phyloP scores from a whole-genome alignment of 2,329 filamentous ascomycete species.

The Verticillium klebahnii region DNA sequence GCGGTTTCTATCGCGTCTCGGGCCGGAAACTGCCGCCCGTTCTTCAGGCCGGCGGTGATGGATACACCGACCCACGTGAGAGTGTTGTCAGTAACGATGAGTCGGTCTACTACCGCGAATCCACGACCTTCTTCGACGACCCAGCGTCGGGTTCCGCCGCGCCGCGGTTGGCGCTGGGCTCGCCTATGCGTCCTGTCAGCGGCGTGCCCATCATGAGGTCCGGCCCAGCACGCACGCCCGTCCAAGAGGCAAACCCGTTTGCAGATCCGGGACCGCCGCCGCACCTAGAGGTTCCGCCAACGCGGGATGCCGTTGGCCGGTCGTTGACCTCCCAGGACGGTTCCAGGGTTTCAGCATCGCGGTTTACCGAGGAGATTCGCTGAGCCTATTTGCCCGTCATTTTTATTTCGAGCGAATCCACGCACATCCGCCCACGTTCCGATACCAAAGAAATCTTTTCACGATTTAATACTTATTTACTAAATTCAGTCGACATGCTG shows the following conservation, averaged over 20 bases:
- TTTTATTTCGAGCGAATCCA: neutral
- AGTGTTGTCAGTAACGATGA: conserved; percentile 38
- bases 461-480: conserved; percentile 1
- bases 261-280: conserved; percentile 24
- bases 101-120: conserved; percentile 51
- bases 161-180: conserved; percentile 45
- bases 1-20: conserved; percentile 61
- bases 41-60: conserved; percentile 57
- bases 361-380: conserved; percentile 34
- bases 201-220: conserved; percentile 57
- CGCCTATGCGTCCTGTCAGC: conserved; percentile 56
- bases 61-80: conserved; percentile 48
- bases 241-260: conserved; percentile 51
- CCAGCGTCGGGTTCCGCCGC: conserved; percentile 20
- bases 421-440: neutral
- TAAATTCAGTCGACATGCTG: neutral
- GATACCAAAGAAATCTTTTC: neutral
- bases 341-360: conserved; percentile 27
- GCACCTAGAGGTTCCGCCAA: conserved; percentile 17
- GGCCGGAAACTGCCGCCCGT: conserved; percentile 62
- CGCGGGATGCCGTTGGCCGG: conserved; percentile 31
- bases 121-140: conserved; percentile 36
- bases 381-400: neutral
- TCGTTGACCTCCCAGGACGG: conserved; percentile 28
- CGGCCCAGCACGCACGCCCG: conserved; percentile 61